Conservation (phyloP, 192 early-diverging fungal genomes). For the Entomortierella beljakovae region DNA sequence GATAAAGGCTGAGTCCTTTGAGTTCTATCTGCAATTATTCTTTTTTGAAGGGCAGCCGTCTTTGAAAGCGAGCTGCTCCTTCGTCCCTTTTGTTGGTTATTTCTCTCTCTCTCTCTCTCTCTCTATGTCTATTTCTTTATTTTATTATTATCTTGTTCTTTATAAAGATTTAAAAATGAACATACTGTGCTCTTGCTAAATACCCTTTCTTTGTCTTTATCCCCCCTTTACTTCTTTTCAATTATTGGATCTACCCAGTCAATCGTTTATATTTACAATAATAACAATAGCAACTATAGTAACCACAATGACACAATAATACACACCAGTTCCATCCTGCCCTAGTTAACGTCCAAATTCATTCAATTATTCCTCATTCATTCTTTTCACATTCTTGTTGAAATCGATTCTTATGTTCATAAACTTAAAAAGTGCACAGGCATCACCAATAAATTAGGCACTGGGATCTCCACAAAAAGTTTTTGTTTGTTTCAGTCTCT, state of each 20-base stretch:
- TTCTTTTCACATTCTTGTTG: slow-evolving; percentile 1
- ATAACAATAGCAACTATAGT: too few species aligned
- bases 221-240: too few species aligned
- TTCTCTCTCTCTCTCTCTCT: slow-evolving; percentile 3
- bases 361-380: neutral
- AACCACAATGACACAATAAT: too few species aligned
- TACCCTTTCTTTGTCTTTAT: too few species aligned
- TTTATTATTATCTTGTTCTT: neutral
- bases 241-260: too few species aligned
- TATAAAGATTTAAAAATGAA: neutral
- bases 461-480: too few species aligned
- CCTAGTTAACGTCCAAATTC: neutral
- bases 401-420: too few species aligned
- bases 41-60: neutral
- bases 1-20: neutral
- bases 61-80: neutral
- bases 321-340: neutral
- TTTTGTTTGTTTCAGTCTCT: slow-evolving; percentile 5
- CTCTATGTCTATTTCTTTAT: neutral
- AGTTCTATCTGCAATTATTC: neutral
- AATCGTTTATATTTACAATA: too few species aligned
- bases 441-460: too few species aligned
- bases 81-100: neutral
- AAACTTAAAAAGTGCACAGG: too few species aligned
- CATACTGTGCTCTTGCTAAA: too few species aligned